phyloP scores from a whole-genome alignment of 768 basidiomycete species.

The Termitomyces sp. region DNA sequence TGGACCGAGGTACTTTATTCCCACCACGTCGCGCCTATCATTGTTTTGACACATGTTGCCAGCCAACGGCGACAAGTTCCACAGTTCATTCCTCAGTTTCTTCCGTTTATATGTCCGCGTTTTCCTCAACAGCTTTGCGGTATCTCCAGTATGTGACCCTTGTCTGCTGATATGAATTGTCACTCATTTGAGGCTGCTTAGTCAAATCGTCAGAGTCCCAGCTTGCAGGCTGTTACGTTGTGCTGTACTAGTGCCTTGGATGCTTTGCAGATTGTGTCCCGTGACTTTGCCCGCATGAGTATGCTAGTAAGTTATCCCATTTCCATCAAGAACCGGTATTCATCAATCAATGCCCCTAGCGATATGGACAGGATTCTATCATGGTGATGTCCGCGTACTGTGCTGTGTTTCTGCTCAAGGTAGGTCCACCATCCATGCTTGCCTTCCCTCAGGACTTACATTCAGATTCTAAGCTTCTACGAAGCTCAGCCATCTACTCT shows the following conservation, averaged over 20 bases:
- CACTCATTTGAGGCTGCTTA: constrained; percentile 15
- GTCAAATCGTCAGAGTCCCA: constrained; percentile 55
- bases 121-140: constrained; percentile 79
- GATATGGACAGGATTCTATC: constrained; percentile 80
- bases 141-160: constrained; percentile 41
- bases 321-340: neutral
- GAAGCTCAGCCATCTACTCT: constrained; percentile 50
- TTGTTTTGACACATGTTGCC: neutral
- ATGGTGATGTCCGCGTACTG: constrained; percentile 85
- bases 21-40: neutral
- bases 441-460: constrained; percentile 1
- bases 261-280: constrained; percentile 63
- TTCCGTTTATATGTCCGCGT: constrained; percentile 76
- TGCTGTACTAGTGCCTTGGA: constrained; percentile 75
- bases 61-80: constrained; percentile 74
- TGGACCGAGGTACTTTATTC: constrained; percentile 51
- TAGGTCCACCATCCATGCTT: constrained; percentile 20
- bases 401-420: constrained; percentile 75
- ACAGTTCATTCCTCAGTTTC: constrained; percentile 66
- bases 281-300: constrained; percentile 67
- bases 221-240: constrained; percentile 59
- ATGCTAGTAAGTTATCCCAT: constrained; percentile 51
- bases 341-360: constrained; percentile 32
- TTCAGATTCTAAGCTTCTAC: constrained; percentile 52
- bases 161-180: neutral